Evolutionary conservation across 495 filamentous ascomycete genomes (phyloP).

Genomic region (Bryoglossum gracile): DNA sequence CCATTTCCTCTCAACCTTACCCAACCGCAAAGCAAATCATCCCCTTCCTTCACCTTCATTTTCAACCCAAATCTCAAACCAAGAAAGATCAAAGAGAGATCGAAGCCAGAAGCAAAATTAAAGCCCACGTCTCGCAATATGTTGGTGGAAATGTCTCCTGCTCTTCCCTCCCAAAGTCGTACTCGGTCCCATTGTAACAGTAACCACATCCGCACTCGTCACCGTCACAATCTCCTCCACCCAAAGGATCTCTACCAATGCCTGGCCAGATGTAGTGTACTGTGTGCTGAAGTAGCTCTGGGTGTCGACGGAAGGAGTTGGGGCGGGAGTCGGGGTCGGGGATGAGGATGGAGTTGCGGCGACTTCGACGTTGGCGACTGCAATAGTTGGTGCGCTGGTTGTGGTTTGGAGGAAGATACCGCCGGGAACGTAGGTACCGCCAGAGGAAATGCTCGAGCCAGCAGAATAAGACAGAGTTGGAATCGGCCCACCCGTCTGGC

Average conservation of each 20-base stretch:
- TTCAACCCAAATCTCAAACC: too few species aligned
- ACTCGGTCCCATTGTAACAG: constrained; percentile 3
- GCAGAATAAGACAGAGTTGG: constrained; percentile 7
- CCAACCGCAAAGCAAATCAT: too few species aligned
- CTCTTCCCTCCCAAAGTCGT: too few species aligned
- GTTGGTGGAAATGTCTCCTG: too few species aligned
- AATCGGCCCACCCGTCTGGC: constrained; percentile 1
- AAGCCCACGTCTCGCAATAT: too few species aligned
- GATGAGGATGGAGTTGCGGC: constrained; percentile 1
- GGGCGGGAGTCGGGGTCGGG: not conserved
- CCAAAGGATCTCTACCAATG: constrained; percentile 28
- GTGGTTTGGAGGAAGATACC: constrained; percentile 18
- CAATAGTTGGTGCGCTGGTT: not conserved
- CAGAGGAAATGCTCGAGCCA: constrained; percentile 14
- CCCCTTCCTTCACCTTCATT: too few species aligned
- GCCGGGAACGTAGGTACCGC: constrained; percentile 17
- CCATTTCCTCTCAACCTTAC: too few species aligned
- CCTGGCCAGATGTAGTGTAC: constrained; percentile 27
- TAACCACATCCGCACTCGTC: constrained; percentile 12
- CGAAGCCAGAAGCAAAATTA: too few species aligned
- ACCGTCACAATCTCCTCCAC: constrained; percentile 29
- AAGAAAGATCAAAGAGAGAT: too few species aligned
- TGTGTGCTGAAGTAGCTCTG: constrained; percentile 20
- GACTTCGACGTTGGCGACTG: not conserved
- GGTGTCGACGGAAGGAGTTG: not conserved